Percentiles rank a stretch among this genome's conserved stretches.
Evolutionary conservation across 179 eudicot genomes (phyloP).

Genomic region (Gypsophila paniculata): DNA sequence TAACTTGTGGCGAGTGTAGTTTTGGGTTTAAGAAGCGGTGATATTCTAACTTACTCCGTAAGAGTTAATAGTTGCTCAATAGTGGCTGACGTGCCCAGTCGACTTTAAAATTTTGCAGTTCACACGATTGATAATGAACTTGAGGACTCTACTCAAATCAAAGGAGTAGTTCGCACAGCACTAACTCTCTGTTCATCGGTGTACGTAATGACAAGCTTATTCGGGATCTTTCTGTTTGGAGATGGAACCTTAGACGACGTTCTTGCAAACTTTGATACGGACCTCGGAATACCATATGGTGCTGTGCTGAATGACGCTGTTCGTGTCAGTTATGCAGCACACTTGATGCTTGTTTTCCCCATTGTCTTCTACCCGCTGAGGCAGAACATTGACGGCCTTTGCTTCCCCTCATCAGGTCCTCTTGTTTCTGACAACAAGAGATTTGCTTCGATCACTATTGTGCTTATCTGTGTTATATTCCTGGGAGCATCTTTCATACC

Average conservation of each 20-base stretch:
- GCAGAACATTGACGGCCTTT: slow-evolving; percentile 55
- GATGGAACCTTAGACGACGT: slow-evolving; percentile 66
- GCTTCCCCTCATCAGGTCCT: slow-evolving; percentile 55
- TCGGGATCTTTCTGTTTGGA: slow-evolving; percentile 72
- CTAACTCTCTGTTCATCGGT: slow-evolving; percentile 56
- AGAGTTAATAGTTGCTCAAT: too few species aligned
- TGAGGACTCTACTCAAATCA: slow-evolving; percentile 50
- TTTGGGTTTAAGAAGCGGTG: not conserved
- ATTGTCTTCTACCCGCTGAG: slow-evolving; percentile 60
- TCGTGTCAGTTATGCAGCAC: slow-evolving; percentile 74
- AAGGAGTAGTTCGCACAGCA: slow-evolving; percentile 54
- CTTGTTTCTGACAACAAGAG: slow-evolving; percentile 42
- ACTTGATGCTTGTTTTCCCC: slow-evolving; percentile 87
- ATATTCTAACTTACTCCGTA: too few species aligned
- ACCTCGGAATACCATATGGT: slow-evolving; percentile 61
- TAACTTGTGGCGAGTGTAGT: not conserved
- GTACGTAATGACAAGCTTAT: slow-evolving; percentile 65
- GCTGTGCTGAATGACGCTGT: slow-evolving; percentile 53
- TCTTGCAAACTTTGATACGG: slow-evolving; percentile 65
- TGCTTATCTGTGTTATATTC: slow-evolving; percentile 43
- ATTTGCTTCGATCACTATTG: slow-evolving; percentile 41
- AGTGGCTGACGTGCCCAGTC: too few species aligned
- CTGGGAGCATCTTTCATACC: slow-evolving; percentile 68
- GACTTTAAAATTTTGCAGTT: slow-evolving; percentile 35
- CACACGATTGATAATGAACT: slow-evolving; percentile 71